Evolutionary conservation across 1,284 basidiomycete species (phyloP), one percentile per base, ranked within the genome.

Genomic region (Ustilago tritici): DNA sequence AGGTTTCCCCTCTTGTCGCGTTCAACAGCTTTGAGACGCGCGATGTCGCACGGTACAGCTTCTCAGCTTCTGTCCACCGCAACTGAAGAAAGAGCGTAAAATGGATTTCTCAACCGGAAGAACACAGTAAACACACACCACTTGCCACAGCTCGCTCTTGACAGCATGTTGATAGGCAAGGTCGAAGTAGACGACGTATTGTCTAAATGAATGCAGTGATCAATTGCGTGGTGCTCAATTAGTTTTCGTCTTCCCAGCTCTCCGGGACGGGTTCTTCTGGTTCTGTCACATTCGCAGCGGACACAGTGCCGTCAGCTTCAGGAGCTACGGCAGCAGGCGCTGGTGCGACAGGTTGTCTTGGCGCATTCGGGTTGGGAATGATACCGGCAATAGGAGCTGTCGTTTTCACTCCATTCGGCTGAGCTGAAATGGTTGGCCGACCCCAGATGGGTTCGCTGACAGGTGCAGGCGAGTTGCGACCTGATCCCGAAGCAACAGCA

Each of bases 221-320:
- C 38, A 31, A 31, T 56, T 19, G 56, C 28, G 7, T 56, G 56
- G 31, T 46, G 41, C 50, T 34, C 8, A 7, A 15, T 10, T 56
- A 68, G 10, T 56, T 59, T 11, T 69, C 74, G 40, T 76, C 74
- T 31, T 76, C 74, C 74, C 74, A 76, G 57, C 65, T 71, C 54
- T 76, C 74, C 0, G 74, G 74, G 5, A 76, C 65, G 23, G 58
- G 68, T 12, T 43, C 64, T 31, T 64, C 54, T 10, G 58, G 5
- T 41, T 31, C 56, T 31, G 52, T 38, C n/a, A 49, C 49, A 0
- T 49, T 59, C 1, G 34, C 15, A 2, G 49, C 23, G 15, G 57
- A 40, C 32, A 14, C 31, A 7, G 49, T 31, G 8, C 12, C 49
- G 12, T 14, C 49, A 14, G 36, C 36, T 35, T 38, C 49, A 34